Base-by-base conservation (phyloP, 2,329 filamentous ascomycete species). In the Diaporthe ampelina region DNA sequence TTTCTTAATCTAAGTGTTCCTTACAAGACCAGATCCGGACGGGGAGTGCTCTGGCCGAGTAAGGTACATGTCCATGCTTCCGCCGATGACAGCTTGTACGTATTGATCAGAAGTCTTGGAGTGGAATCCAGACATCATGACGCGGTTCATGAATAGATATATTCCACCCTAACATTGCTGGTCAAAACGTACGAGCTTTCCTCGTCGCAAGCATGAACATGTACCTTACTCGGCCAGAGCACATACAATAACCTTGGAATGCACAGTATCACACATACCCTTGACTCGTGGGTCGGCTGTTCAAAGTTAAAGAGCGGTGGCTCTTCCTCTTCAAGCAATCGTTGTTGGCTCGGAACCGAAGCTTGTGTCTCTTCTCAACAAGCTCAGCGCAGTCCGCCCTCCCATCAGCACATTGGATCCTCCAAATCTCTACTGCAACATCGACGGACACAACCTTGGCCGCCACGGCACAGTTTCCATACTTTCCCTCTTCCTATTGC, bases 381-480 rank as follows among this genome's bases (percentile, higher is more conserved):
- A 61, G 24, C 10, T 61, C 24, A 45, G 9, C 21, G 15, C 9
- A 15, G 24, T 29, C n/a, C 37, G 24, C n/a, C 58, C 58, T 26
- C 58, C 37, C 5, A 11, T n/a, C 15, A 21, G 5, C 6, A n/a
- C 37, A 3, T n/a, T 29, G 3, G 3, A 29, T 19, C 37, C 58
- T 13, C 58, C 24, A 0, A 29, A 24, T 29, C 15, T 70, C 4
- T 70, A 70, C n/a, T 70, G 29, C 21, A 50, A 57, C 15, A 54
- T 70, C 15, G 35, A 43, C 35, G 65, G 65, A 15, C 21, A 54
- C 11, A 45, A 29, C 4, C 77, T 78, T 32, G 67, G 65, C 21
- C 57, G 76, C 1, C 59, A 74, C 1, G 76, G 76, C 2, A 75
- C 37, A 17, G 72, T 77, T 0, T 74, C 77, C 43, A 71, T 78